These are phyloP conservation scores for Yamadazyma epiphylla DNA, from an alignment of 1,139 yeast genomes.

Conservation along the genomic window DNA sequence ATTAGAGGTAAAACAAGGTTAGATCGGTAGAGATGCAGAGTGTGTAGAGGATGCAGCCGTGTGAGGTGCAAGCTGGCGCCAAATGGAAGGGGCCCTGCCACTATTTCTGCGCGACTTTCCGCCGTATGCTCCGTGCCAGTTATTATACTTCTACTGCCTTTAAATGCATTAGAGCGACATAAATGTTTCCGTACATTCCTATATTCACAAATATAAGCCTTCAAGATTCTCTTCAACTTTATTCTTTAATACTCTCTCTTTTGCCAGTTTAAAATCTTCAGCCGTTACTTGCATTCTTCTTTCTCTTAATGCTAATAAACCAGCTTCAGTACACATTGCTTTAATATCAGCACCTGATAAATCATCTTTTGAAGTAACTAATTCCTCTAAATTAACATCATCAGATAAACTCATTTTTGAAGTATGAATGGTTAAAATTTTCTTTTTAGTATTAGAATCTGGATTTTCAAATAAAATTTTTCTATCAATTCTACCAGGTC, in stretches of 20 bases:
- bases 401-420: conserved; percentile 87
- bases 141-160: no score
- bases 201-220: conserved; percentile 71
- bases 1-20: no score
- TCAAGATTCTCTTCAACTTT: conserved; percentile 96
- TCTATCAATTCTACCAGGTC: conserved; percentile 99
- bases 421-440: conserved; percentile 90
- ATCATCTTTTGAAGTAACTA: conserved; percentile 91
- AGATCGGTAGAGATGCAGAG: no score
- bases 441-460: conserved; percentile 87
- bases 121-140: no score
- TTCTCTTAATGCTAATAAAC: conserved; percentile 91
- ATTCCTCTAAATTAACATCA: conserved; percentile 86
- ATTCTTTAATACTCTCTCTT: conserved; percentile 95
- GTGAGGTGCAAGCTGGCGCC: no score
- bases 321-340: conserved; percentile 98
- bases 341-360: conserved; percentile 97
- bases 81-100: no score
- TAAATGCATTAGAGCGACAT: no score
- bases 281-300: conserved; percentile 98
- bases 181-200: no score
- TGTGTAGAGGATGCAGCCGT: no score
- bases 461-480: conserved; percentile 96
- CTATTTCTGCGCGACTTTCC: no score
- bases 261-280: conserved; percentile 90